Conservation (phyloP, 306 rosid species). For the Cicer chorassanicum region DNA sequence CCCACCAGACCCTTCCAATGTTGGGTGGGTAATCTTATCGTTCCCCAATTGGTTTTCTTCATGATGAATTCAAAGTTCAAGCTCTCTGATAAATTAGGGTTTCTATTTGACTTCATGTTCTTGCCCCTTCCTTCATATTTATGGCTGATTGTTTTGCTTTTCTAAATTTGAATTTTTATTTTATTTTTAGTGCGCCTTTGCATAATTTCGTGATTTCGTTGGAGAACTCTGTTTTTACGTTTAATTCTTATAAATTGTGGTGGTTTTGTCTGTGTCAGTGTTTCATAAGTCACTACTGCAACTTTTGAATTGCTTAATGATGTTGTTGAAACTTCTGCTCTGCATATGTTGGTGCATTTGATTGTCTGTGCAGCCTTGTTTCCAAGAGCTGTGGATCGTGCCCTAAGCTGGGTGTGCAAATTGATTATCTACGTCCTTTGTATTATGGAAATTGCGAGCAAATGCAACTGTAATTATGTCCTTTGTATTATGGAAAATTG, state of each 20-base stretch:
- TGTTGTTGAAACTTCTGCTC: not conserved
- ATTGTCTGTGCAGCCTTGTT: conserved; percentile 11
- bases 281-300: not conserved
- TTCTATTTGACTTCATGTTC: conserved; percentile 3
- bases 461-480: not conserved
- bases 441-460: not conserved
- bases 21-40: conserved; percentile 50
- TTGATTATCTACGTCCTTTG: not conserved
- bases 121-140: not conserved
- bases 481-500: not conserved
- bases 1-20: conserved; percentile 55
- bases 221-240: conserved; percentile 11
- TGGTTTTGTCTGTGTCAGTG: not conserved
- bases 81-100: conserved; percentile 41
- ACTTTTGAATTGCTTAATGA: conserved; percentile 4
- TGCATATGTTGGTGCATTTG: conserved; percentile 16
- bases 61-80: not conserved
- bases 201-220: not conserved
- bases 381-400: not conserved
- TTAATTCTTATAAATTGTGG: not conserved
- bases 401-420: conserved; percentile 3
- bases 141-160: conserved; percentile 1
- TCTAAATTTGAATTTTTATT: not conserved
- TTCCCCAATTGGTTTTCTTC: not conserved
- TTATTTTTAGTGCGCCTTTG: not conserved